A percentile compares a stretch with the other conserved stretches of the same genome.
Conservation (phyloP, 2,329 filamentous ascomycete species). For the Cercospora citrullina region DNA sequence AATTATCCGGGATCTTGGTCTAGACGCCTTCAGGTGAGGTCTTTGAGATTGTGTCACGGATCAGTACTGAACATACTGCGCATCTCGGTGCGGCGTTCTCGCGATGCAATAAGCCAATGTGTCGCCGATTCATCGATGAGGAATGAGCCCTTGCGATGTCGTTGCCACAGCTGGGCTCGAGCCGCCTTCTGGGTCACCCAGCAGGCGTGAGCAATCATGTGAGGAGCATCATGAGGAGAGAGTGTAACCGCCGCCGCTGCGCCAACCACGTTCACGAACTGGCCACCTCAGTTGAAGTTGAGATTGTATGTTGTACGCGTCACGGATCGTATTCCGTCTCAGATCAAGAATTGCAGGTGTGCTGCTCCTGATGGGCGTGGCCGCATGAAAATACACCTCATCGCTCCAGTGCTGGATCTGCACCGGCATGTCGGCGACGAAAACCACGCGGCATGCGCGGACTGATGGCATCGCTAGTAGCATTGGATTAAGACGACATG, state of each 20-base stretch:
- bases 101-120: background rate
- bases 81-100: background rate
- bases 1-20: background rate
- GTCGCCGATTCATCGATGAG: background rate
- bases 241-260: background rate
- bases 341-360: background rate
- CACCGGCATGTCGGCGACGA: background rate
- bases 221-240: background rate
- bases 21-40: background rate
- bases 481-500: background rate
- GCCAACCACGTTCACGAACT: background rate
- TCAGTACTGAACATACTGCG: background rate
- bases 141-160: background rate
- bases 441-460: background rate
- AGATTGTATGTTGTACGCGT: background rate
- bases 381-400: background rate
- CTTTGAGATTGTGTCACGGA: background rate
- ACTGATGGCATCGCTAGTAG: background rate
- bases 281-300: background rate
- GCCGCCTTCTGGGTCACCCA: too few relatives aligned
- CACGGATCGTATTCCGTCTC: background rate
- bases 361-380: background rate
- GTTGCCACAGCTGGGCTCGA: too few relatives aligned
- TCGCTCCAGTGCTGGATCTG: background rate
- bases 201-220: background rate